These are phyloP conservation scores for Plasmodium coatneyi DNA, from an alignment of 169 alveolate genomes.

Conservation along the genomic window DNA sequence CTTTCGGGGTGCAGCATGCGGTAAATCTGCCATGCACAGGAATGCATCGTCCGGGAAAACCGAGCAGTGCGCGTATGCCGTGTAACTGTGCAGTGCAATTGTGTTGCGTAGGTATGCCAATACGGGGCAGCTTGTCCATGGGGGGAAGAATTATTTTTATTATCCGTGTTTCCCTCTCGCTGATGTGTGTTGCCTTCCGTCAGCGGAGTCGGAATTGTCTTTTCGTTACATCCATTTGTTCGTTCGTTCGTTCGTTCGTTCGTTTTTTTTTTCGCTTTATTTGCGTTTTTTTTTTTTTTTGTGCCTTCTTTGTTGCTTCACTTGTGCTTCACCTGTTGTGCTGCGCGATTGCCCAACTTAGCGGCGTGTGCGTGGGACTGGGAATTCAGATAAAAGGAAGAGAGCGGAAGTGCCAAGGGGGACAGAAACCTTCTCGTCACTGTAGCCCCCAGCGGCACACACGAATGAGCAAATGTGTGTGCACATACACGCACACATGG, in stretches of 20 bases:
- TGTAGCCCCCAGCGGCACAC: background rate
- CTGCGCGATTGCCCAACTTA: background rate
- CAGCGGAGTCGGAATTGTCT: background rate
- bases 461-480: background rate
- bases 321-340: background rate
- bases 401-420: background rate
- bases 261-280: background rate
- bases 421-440: background rate
- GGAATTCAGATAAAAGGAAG: background rate
- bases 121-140: background rate
- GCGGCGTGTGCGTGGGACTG: background rate
- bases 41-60: slow-evolving; percentile 1
- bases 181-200: background rate
- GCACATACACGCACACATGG: background rate
- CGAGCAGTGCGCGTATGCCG: no score
- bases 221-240: background rate
- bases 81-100: background rate
- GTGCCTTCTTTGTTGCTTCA: background rate
- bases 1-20: background rate
- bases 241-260: no score
- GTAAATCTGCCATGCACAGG: background rate
- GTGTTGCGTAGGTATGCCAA: background rate
- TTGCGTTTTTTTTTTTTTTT: background rate
- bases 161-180: background rate
- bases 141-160: background rate